Base-by-base conservation (phyloP, 2,329 filamentous ascomycete genomes). In the Elsinoe arachidis region DNA sequence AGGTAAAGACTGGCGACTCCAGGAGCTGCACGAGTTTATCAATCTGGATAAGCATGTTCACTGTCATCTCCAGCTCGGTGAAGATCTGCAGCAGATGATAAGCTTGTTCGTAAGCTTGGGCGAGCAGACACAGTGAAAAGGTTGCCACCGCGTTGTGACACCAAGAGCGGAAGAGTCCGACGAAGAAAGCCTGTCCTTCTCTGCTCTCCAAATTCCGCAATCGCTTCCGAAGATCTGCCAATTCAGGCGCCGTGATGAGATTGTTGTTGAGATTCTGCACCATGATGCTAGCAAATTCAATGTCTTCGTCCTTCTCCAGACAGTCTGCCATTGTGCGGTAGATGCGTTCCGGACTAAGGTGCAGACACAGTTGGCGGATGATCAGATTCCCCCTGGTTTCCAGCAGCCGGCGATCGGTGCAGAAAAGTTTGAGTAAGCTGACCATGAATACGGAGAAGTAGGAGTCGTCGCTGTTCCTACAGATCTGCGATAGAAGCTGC, bases 381-480 rank as follows among this genome's bases (percentile, higher is more conserved):
- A 99, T 99, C 35, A 99, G 78, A 67, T 99, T 99, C 7, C 95
- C 93, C 57, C 93, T 80, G 1, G 88, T 93, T 73, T 99, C 93
- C 5, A 99, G 78, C 21, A 99, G 78, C 64, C 90, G 87, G 33
- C 93, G 82, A 69, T 99, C 93, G 0, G 93, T 97, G 41, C 90
- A 95, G 69, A 99, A 99, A 1, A 99, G 80, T 68, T 96, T 93
- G 43, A 99, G 76, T 9, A 99, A 77, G 68, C 95, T 95, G 60
- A 96, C 87, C 93, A 99, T 99, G 70, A 99, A 99, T 21, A 92
- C 95, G 1, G 89, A 87, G 69, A 99, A 99, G 72, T 97, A 97
- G 62, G 91, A 90, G 67, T 99, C 93, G 66, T 97, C 93, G 68
- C 90, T 97, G 65, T 96, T 95, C 62, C 87, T 85, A 2, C 92